Base-by-base conservation (phyloP, 2,329 filamentous ascomycete genomes). In the Aspergillus niger region DNA sequence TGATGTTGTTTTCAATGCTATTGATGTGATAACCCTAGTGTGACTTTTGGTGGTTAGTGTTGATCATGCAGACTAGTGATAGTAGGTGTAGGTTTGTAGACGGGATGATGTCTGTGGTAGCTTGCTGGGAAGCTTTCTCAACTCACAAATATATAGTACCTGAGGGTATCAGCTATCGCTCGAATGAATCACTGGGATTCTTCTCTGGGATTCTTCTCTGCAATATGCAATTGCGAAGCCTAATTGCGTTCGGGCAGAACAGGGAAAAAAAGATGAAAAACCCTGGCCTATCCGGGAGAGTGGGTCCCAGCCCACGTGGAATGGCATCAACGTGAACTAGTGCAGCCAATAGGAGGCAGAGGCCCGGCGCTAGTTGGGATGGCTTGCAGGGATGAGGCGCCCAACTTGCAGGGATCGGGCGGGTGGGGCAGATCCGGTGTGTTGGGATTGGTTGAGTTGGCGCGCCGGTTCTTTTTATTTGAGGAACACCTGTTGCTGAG, bases 201-300 rank as follows among this genome's bases (percentile, higher is more conserved):
- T 11, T 8, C 28, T 2, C 20, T 20, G 20, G 20, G 20, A 20
- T 20, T 2, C 20, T 2, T 20, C 13, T 36, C 32, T 36, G 32
- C 32, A 36, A 36, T 36, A 44, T 13, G 41, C 41, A 44, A 24
- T 4, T 11, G 20, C 41, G 2, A 44, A 15, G 20, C 10, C 41
- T 44, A 44, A 13, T 36, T 36, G 5, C 41, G 6, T 13, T 44
- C 41, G 32, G 41, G 47, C 47, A 50, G 17, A 51, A 44, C 30
- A 56, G 32, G 56, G 36, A 55, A 49, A 54, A 43, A 55, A 38
- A 55, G 57, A 48, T 55, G 44, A 11, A 15, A 58, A 50, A 39
- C 53, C 60, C 57, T 50, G 47, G 54, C 57, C 38, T 51, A 53
- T 60, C 60, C 50, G 57, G 54, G 39, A 28, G 56, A 58, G 58